phyloP scores from a whole-genome alignment of 352 stramenopile species.

The Pythium volutum region DNA sequence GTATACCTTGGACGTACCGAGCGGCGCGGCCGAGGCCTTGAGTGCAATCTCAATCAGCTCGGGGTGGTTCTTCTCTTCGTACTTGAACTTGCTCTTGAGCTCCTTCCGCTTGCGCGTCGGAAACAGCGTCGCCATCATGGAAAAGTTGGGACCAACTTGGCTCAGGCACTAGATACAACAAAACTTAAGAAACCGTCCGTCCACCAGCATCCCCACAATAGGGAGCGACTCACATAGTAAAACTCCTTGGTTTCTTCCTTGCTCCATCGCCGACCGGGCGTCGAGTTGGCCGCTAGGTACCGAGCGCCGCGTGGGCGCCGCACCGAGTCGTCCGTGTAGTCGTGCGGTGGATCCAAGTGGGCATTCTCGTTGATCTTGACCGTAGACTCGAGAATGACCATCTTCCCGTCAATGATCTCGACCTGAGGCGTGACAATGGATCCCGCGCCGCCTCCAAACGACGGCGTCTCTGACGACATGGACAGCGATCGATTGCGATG shows the following conservation, averaged over 20 bases:
- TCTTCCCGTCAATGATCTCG: constrained; percentile 83
- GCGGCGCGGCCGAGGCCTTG: constrained; percentile 56
- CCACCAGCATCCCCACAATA: not conserved
- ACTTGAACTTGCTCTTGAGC: constrained; percentile 88
- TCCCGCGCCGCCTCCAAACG: constrained; percentile 40
- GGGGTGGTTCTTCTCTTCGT: constrained; percentile 77
- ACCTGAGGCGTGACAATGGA: constrained; percentile 76
- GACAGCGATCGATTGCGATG: constrained; percentile 58
- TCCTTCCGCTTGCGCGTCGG: constrained; percentile 78
- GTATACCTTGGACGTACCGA: constrained; percentile 33
- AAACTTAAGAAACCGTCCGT: not conserved
- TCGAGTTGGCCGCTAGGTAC: constrained; percentile 41
- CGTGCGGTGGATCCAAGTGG: constrained; percentile 19
- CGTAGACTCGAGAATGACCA: constrained; percentile 72
- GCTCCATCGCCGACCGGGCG: constrained; percentile 57
- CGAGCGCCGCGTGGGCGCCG: constrained; percentile 34
- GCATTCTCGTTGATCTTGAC: constrained; percentile 58
- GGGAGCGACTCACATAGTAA: constrained; percentile 58
- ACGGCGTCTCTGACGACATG: constrained; percentile 57
- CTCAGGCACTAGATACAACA: constrained; percentile 54
- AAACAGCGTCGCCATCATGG: constrained; percentile 85
- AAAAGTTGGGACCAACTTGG: constrained; percentile 83
- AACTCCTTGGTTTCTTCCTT: constrained; percentile 88
- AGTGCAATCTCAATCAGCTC: constrained; percentile 79
- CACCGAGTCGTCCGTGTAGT: constrained; percentile 32